These are phyloP conservation scores for Aspergillus persii DNA, from an alignment of 2,329 filamentous ascomycete species.

Conservation along the genomic window DNA sequence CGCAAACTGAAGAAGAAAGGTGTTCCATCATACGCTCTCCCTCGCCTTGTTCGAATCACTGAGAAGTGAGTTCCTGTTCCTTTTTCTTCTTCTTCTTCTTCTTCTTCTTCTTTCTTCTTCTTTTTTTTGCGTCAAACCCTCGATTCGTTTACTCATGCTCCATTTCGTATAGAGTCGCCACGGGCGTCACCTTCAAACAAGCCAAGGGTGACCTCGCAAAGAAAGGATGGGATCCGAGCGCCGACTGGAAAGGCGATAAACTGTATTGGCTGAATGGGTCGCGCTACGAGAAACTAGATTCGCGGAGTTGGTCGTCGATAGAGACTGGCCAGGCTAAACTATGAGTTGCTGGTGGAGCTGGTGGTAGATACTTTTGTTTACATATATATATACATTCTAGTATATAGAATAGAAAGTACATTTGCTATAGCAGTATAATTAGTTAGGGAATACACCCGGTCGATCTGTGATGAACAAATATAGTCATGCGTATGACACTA, in stretches of 20 bases:
- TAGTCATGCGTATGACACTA: neutral
- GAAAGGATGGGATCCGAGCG: slow-evolving; percentile 40
- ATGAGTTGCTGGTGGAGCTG: slow-evolving; percentile 17
- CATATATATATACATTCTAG: neutral
- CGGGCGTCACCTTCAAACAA: slow-evolving; percentile 52
- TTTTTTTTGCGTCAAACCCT: neutral
- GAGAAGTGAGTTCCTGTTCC: slow-evolving; percentile 39
- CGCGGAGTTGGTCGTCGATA: slow-evolving; percentile 40
- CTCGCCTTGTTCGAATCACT: slow-evolving; percentile 47
- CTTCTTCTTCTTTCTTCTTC: neutral
- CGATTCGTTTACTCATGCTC: too few species aligned
- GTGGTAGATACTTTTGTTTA: neutral
- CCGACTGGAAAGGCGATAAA: slow-evolving; percentile 33
- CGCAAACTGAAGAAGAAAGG: slow-evolving; percentile 42
- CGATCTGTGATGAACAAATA: too few species aligned
- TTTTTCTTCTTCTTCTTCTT: slow-evolving; percentile 1
- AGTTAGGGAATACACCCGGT: too few species aligned
- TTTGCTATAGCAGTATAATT: neutral
- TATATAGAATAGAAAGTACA: neutral
- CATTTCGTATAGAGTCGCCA: slow-evolving; percentile 35
- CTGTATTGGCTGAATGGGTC: slow-evolving; percentile 47
- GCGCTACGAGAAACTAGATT: slow-evolving; percentile 40
- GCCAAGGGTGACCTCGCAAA: slow-evolving; percentile 46
- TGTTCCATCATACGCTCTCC: slow-evolving; percentile 47
- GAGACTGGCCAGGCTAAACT: slow-evolving; percentile 45